Conservation (phyloP, 257 asterid genomes). For the Solanum sejunctum region DNA sequence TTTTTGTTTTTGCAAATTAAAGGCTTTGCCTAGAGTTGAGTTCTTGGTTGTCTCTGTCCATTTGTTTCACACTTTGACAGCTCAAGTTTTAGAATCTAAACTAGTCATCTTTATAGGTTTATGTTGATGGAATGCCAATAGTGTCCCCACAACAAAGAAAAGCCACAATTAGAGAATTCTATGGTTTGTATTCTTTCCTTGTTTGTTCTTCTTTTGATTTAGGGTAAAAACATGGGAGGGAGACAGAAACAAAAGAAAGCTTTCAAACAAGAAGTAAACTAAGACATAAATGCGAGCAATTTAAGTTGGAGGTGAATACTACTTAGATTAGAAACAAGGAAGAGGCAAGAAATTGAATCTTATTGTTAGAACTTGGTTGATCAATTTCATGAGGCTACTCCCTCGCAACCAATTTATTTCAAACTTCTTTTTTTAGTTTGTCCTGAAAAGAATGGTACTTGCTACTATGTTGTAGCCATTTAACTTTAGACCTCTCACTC, state of each 20-base stretch:
- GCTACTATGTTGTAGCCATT: neutral
- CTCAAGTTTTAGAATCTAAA: neutral
- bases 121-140: constrained; percentile 42
- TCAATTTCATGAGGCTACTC: neutral
- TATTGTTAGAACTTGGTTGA: neutral
- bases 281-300: neutral
- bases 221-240: neutral
- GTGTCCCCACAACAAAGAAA: constrained; percentile 37
- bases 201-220: neutral
- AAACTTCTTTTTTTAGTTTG: neutral
- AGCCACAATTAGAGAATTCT: constrained; percentile 46
- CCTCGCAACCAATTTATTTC: neutral
- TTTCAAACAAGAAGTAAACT: neutral
- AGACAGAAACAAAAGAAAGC: neutral
- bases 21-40: neutral
- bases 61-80: neutral
- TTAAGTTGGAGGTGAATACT: neutral
- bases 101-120: constrained; percentile 20
- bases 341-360: neutral
- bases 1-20: neutral
- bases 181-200: constrained; percentile 19
- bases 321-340: neutral
- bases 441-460: neutral
- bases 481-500: neutral
- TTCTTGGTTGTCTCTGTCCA: neutral